These are phyloP conservation scores for Candida stauntonica DNA, from an alignment of 805 yeast species.

Conservation along the genomic window DNA sequence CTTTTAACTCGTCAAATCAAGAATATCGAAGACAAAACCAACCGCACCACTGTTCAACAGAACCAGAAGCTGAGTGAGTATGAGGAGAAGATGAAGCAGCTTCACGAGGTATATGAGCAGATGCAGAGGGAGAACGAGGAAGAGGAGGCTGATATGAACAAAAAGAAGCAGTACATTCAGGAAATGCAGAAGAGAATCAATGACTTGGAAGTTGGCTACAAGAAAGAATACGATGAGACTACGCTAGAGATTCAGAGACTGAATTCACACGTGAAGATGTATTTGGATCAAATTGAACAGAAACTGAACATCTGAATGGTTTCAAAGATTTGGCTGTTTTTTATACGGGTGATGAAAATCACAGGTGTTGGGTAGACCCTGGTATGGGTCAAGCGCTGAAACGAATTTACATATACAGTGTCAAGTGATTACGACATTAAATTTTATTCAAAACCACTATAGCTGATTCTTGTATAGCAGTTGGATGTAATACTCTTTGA, in stretches of 20 bases:
- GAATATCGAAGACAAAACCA: conserved; percentile 37
- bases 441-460: not conserved
- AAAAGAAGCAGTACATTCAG: conserved; percentile 33
- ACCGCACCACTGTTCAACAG: conserved; percentile 33
- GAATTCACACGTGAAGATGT: conserved; percentile 24
- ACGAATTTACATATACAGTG: too few relatives aligned
- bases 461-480: conserved; percentile 42
- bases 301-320: conserved; percentile 14
- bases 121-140: conserved; percentile 35
- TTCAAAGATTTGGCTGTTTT: not conserved
- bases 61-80: conserved; percentile 33
- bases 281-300: conserved; percentile 25
- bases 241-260: conserved; percentile 27
- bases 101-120: conserved; percentile 34
- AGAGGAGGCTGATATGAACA: conserved; percentile 35
- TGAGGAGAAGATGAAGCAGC: conserved; percentile 31
- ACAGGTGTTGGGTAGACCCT: too few relatives aligned
- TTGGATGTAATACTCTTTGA: conserved; percentile 67
- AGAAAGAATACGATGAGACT: conserved; percentile 37
- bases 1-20: conserved; percentile 36
- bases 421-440: too few relatives aligned
- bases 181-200: conserved; percentile 36
- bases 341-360: too few relatives aligned
- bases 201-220: conserved; percentile 31
- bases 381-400: too few relatives aligned